Evolutionary conservation across 2,329 filamentous ascomycete genomes (phyloP).

Genomic region (Epichloe uncinata): DNA sequence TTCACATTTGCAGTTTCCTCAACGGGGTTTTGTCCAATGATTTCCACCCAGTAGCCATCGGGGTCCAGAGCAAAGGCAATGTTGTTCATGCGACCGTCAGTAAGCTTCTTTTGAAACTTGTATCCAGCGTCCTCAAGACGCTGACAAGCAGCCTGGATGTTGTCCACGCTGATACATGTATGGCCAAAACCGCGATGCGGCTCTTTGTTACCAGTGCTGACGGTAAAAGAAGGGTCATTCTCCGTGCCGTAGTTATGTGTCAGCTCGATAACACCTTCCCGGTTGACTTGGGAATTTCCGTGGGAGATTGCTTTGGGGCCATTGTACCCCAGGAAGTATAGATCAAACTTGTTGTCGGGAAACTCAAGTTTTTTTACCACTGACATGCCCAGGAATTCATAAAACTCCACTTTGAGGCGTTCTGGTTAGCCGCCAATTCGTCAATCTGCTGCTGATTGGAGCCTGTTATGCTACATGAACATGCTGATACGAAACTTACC

Average conservation of each 20-base stretch:
- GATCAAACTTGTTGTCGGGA: slow-evolving; percentile 81
- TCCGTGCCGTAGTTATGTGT: slow-evolving; percentile 82
- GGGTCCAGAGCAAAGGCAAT: slow-evolving; percentile 89
- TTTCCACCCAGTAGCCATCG: slow-evolving; percentile 77
- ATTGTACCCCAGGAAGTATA: slow-evolving; percentile 92
- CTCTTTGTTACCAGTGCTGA: slow-evolving; percentile 84
- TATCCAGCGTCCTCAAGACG: slow-evolving; percentile 83
- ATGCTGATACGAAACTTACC: slow-evolving; percentile 28
- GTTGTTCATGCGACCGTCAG: slow-evolving; percentile 72
- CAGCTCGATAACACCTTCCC: slow-evolving; percentile 82
- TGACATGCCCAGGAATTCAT: slow-evolving; percentile 82
- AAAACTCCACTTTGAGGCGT: slow-evolving; percentile 60
- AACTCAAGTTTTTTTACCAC: slow-evolving; percentile 69
- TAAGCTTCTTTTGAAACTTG: slow-evolving; percentile 87
- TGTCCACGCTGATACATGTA: slow-evolving; percentile 69
- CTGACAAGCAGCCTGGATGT: slow-evolving; percentile 80
- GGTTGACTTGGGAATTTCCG: slow-evolving; percentile 61
- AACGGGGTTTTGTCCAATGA: slow-evolving; percentile 58
- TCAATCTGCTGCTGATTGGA: not conserved
- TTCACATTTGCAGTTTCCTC: slow-evolving; percentile 60
- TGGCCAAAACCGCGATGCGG: slow-evolving; percentile 77
- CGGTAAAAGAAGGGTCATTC: slow-evolving; percentile 62
- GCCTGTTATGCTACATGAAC: not conserved
- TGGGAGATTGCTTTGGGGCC: slow-evolving; percentile 59
- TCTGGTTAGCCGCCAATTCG: not conserved